Percentiles rank a stretch among this genome's conserved stretches.
Evolutionary conservation across 352 stramenopile genomes (phyloP).

Genomic region (Globisporangium viniferum): DNA sequence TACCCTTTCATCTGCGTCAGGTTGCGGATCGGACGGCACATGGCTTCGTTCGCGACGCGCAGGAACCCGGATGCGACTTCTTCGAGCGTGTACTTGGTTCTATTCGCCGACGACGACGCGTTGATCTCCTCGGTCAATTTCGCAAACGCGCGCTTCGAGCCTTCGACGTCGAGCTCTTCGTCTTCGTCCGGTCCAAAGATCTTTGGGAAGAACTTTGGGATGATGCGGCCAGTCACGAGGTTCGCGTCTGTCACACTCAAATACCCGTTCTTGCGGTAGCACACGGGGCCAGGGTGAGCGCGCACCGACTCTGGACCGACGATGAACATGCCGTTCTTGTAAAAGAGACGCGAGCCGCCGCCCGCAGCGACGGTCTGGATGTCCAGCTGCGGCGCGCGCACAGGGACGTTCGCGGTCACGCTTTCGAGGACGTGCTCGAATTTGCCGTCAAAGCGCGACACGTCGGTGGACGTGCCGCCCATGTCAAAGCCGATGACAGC

Average conservation of each 20-base stretch:
- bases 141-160: conserved; percentile 90
- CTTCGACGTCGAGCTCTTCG: conserved; percentile 95
- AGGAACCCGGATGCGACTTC: conserved; percentile 98
- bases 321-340: conserved; percentile 96
- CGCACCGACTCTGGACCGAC: conserved; percentile 97
- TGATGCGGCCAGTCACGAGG: conserved; percentile 95
- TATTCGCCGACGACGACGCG: conserved; percentile 46
- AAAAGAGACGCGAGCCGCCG: conserved; percentile 95
- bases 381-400: conserved; percentile 97
- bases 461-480: conserved; percentile 98
- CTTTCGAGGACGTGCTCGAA: conserved; percentile 99
- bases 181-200: conserved; percentile 99
- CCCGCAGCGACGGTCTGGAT: conserved; percentile 99
- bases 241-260: conserved; percentile 99
- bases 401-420: conserved; percentile 96
- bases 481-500: conserved; percentile 98
- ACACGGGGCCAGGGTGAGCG: conserved; percentile 95
- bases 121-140: conserved; percentile 89
- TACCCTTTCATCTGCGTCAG: conserved; percentile 98
- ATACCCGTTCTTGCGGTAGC: conserved; percentile 96
- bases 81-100: conserved; percentile 78
- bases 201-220: conserved; percentile 96
- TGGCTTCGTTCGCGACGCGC: conserved; percentile 98
- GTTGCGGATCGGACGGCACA: conserved; percentile 99
- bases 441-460: conserved; percentile 95